A percentile compares a stretch with the other conserved stretches of the same genome.
Conservation (phyloP, 306 rosid genomes). For the Carpinus fangiana region DNA sequence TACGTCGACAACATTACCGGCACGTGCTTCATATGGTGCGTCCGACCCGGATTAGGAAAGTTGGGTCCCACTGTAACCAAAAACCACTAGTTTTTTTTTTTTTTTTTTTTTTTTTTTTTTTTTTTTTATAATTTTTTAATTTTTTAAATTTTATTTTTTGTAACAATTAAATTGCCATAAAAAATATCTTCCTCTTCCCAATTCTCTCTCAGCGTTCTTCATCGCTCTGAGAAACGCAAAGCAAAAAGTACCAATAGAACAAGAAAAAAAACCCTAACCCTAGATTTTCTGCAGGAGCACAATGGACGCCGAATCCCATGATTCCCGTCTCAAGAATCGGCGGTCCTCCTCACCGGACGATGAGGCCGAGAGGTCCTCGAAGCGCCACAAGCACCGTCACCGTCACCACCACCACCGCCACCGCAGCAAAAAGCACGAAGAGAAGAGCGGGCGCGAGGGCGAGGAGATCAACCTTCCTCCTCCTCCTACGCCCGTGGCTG, state of each 20-base stretch:
- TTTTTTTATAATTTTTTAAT: too few species aligned
- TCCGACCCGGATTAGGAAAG: too few species aligned
- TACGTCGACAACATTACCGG: too few species aligned
- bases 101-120: too few species aligned
- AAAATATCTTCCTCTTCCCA: neutral
- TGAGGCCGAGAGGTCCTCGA: constrained; percentile 56
- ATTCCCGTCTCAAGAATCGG: constrained; percentile 67
- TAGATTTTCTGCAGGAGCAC: constrained; percentile 25
- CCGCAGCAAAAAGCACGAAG: constrained; percentile 58
- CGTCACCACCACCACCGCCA: constrained; percentile 55
- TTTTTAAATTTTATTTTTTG: too few species aligned
- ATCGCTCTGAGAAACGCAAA: neutral
- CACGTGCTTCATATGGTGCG: neutral
- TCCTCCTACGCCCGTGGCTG: constrained; percentile 12
- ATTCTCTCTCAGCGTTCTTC: neutral
- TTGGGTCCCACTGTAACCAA: too few species aligned
- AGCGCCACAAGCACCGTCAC: constrained; percentile 88
- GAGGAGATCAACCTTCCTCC: constrained; percentile 37
- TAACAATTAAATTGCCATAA: too few species aligned
- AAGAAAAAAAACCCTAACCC: constrained; percentile 49
- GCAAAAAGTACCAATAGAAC: neutral
- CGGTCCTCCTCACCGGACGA: constrained; percentile 57
- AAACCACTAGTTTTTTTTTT: too few species aligned
- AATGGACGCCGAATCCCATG: constrained; percentile 65
- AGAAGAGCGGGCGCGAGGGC: constrained; percentile 33